phyloP scores from a whole-genome alignment of 768 basidiomycete species.

The Termitomyces sp. region DNA sequence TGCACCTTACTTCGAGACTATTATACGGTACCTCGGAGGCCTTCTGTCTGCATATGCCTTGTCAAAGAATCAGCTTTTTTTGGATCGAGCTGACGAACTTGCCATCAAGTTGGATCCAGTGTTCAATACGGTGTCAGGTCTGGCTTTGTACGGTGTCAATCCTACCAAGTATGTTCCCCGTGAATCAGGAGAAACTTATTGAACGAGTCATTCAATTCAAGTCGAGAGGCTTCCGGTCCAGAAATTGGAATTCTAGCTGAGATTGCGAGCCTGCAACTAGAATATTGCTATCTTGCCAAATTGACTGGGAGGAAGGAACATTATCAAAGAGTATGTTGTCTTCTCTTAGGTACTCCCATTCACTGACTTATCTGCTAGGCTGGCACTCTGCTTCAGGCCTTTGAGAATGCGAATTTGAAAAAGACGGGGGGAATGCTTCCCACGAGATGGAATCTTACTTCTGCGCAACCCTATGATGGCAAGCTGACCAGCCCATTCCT shows the following conservation, averaged over 20 bases:
- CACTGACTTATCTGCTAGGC: slow-evolving; percentile 27
- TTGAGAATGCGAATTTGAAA: slow-evolving; percentile 41
- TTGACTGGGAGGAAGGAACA: slow-evolving; percentile 66
- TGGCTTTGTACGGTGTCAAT: slow-evolving; percentile 70
- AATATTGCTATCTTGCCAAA: slow-evolving; percentile 80
- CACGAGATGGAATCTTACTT: slow-evolving; percentile 44
- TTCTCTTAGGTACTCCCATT: neutral
- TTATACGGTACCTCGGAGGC: slow-evolving; percentile 88
- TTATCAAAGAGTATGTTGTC: slow-evolving; percentile 42
- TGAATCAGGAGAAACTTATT: neutral
- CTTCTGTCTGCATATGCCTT: slow-evolving; percentile 80
- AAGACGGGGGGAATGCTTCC: slow-evolving; percentile 61
- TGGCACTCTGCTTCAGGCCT: slow-evolving; percentile 37
- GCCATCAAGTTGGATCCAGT: slow-evolving; percentile 65
- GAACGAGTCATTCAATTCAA: slow-evolving; percentile 7
- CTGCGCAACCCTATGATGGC: slow-evolving; percentile 44
- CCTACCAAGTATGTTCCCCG: slow-evolving; percentile 41
- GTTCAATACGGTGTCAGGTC: slow-evolving; percentile 63
- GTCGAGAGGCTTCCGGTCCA: slow-evolving; percentile 24
- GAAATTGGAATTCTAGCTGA: slow-evolving; percentile 60
- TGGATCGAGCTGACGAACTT: slow-evolving; percentile 73
- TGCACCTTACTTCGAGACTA: slow-evolving; percentile 74
- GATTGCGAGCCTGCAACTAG: slow-evolving; percentile 76
- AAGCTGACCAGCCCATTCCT: slow-evolving; percentile 15
- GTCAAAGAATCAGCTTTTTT: slow-evolving; percentile 53